Evolutionary conservation across 1,284 basidiomycete genomes (phyloP), one percentile per base, ranked within the genome.

Genomic region (Violaceomyces palustris): DNA sequence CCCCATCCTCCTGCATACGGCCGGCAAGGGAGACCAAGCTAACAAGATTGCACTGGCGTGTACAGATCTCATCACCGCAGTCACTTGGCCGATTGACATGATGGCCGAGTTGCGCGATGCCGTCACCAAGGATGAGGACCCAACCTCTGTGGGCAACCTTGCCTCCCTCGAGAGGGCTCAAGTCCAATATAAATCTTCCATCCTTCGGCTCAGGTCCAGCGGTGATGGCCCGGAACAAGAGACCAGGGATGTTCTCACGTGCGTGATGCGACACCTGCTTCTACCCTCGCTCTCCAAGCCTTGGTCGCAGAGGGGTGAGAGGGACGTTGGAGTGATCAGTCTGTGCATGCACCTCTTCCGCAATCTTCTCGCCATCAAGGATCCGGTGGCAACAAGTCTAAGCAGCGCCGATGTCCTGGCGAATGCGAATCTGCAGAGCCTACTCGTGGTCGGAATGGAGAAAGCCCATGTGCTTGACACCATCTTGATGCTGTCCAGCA

Each of bases 321-420:
- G 67, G 21, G 68, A 69, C 39, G 49, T 49, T 1, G 69, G 66
- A 23, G 60, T 68, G 25, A 59, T 71, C 25, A 51, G 63, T 40
- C 69, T 73, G 69, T 65, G 61, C 32, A 46, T 73, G 28, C 71
- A 73, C 45, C 43, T 73, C 36, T 66, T 72, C 41, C 67, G 71
- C 35, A 73, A 73, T 39, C 44, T 73, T 27, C 52, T 70, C n/a
- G 60, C 67, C 36, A 69, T 73, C 27, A 49, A 50, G 17, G 71
- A 73, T 30, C 69, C 71, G 0, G 35, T 60, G 15, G 61, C 58
- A 9, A 64, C 63, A 15, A 57, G 61, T 35, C 47, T 63, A 18
- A 49, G 50, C 43, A 64, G 64, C 33, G 45, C 58, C 1, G 62
- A 58, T 18, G 42, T 48, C 19, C 52, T 72, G 4, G 58, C 62